Percentiles rank a stretch among this genome's conserved stretches.
Conservation (phyloP, 169 alveolate genomes). For the Plasmodium fragile region DNA sequence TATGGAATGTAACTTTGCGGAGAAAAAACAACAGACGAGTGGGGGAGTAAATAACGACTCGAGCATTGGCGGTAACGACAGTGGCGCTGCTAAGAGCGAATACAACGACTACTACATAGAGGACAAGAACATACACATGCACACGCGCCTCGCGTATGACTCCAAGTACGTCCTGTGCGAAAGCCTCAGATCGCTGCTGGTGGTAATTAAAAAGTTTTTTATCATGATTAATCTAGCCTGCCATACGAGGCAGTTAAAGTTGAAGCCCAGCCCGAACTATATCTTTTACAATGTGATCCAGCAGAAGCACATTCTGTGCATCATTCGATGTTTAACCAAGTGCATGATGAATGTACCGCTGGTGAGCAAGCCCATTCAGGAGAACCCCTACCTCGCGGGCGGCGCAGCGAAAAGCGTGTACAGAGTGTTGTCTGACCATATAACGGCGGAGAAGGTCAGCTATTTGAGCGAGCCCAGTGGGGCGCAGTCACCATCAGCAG, state of each 20-base stretch:
- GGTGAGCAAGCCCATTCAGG: conserved; percentile 74
- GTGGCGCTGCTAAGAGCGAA: neutral
- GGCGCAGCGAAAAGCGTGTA: conserved; percentile 3
- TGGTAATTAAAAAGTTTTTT: conserved; percentile 66
- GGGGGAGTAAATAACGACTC: neutral
- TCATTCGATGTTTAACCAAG: conserved; percentile 70
- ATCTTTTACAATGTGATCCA: conserved; percentile 55
- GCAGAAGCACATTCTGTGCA: conserved; percentile 69
- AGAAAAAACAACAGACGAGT: neutral
- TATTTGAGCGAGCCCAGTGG: conserved; percentile 31
- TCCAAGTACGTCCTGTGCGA: conserved; percentile 76
- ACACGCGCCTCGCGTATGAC: conserved; percentile 47
- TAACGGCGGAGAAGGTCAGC: conserved; percentile 54
- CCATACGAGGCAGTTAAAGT: conserved; percentile 34
- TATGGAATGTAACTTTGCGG: neutral
- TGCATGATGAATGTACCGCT: conserved; percentile 76
- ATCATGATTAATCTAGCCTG: conserved; percentile 48
- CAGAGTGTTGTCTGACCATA: conserved; percentile 28
- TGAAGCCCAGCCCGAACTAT: conserved; percentile 28
- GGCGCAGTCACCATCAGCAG: neutral
- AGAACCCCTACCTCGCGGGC: conserved; percentile 36
- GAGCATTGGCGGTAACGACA: neutral
- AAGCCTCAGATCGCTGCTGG: conserved; percentile 61
- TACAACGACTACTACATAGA: conserved; percentile 74
- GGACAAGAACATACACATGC: conserved; percentile 33